Conservation (phyloP, 768 basidiomycete genomes). For the Psilocybe azurescens region DNA sequence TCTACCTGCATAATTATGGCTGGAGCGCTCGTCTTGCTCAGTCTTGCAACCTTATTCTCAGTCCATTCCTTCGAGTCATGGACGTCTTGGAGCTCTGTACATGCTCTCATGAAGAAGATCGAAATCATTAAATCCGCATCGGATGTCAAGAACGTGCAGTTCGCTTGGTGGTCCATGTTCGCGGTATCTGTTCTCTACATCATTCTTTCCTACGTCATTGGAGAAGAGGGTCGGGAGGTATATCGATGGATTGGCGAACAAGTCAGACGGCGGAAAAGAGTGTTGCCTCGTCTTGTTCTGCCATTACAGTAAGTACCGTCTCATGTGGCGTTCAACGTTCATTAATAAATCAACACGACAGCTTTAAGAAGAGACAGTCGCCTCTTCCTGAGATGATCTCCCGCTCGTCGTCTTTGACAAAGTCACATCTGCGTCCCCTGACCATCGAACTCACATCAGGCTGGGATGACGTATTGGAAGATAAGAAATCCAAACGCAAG, state of each 20-base stretch:
- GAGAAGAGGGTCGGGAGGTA: conserved; percentile 43
- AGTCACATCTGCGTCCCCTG: conserved; percentile 29
- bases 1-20: conserved; percentile 50
- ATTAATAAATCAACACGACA: not conserved
- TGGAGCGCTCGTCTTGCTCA: conserved; percentile 37
- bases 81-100: conserved; percentile 52
- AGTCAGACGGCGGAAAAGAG: conserved; percentile 6
- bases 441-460: conserved; percentile 49
- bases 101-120: conserved; percentile 44
- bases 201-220: conserved; percentile 38
- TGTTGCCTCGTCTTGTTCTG: conserved; percentile 7
- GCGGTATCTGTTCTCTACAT: conserved; percentile 44
- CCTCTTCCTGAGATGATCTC: conserved; percentile 14
- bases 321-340: too few species aligned
- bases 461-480: conserved; percentile 53
- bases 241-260: conserved; percentile 37
- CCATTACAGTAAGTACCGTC: conserved; percentile 18
- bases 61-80: conserved; percentile 38
- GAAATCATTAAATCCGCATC: conserved; percentile 30
- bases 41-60: conserved; percentile 43
- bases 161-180: conserved; percentile 48
- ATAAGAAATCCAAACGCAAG: conserved; percentile 33
- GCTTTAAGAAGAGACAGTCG: conserved; percentile 3
- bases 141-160: conserved; percentile 31
- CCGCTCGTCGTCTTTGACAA: conserved; percentile 25